phyloP scores from a whole-genome alignment of 2,329 filamentous ascomycete species.

The Cephalotrichum gorgonifer region DNA sequence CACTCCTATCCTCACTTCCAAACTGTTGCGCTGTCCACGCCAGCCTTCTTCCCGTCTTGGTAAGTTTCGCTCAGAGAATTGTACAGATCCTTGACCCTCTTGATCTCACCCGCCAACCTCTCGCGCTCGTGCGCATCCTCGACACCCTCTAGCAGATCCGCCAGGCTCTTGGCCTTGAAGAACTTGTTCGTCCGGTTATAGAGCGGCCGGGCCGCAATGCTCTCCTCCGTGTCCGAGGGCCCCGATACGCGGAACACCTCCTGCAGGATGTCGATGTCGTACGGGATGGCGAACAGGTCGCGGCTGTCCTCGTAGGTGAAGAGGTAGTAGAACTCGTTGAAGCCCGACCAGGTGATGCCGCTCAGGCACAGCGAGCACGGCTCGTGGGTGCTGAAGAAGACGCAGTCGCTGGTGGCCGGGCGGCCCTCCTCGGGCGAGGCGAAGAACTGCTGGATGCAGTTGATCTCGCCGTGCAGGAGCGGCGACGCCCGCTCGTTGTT shows the following conservation, averaged over 20 bases:
- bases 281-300: conserved; percentile 43
- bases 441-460: conserved; percentile 50
- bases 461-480: conserved; percentile 48
- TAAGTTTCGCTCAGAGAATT: no score
- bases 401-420: conserved; percentile 33
- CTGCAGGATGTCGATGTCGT: conserved; percentile 47
- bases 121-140: no score
- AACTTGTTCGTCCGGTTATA: conserved; percentile 49
- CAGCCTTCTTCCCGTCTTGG: no score
- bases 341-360: conserved; percentile 48
- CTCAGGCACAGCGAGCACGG: conserved; percentile 48
- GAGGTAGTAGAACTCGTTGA: conserved; percentile 45
- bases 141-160: no score
- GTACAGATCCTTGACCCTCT: no score
- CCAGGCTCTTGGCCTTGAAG: no score
- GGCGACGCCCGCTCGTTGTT: conserved; percentile 46
- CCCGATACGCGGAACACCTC: conserved; percentile 40
- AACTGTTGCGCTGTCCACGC: no score
- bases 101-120: no score
- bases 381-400: conserved; percentile 50
- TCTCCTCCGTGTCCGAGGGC: conserved; percentile 23
- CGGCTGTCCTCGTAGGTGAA: conserved; percentile 50
- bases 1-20: no score
- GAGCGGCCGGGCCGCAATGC: conserved; percentile 26
- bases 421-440: conserved; percentile 19